Evolutionary conservation across 2,329 filamentous ascomycete genomes (phyloP), one percentile per base, ranked within the genome.

Genomic region (Monosporascus cannonballus): DNA sequence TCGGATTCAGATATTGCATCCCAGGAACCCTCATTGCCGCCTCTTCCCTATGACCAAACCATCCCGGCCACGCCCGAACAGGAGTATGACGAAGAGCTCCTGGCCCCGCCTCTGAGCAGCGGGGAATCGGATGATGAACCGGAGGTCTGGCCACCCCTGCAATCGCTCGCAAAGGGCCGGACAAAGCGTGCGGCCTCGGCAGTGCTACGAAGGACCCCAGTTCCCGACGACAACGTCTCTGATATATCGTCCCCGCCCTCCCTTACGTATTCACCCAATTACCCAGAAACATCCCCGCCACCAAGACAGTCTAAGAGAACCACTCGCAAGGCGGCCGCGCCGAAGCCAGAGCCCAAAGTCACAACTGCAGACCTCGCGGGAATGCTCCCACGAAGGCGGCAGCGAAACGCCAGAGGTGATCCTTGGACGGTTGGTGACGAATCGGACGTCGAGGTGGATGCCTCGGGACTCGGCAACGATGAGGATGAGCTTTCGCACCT

Each of bases 231-330:
- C 45, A 68, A 73, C 55, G 58, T 71, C n/a, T 83, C 79, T 0
- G 76, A 82, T 46, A 69, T 81, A 11, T 86, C 84, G 2, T 86
- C 83, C 2, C 84, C 83, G 0, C 84, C 84, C 0, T 86, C 84
- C 0, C 71, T 87, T 4, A 87, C 83, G 4, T 83, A 86, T 61
- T 87, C 84, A 1, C 84, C 84, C 34, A 85, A 86, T 59, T 76
- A 73, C 54, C 66, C 59, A 8, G 62, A 68, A 1, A 62, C 64
- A 15, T 61, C 65, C 6, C 65, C 64, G 6, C 61, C 62, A 6
- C 66, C 62, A 17, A 52, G 56, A 14, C 65, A 58, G 47, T 58
- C 59, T 20, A 58, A 63, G 4, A 68, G 64, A 38, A 55, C 47
- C 57, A 72, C 56, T 64, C 68, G 71, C 30, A 60, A 67, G 59